Percentiles rank a stretch among this genome's conserved stretches.
Evolutionary conservation across 2,329 filamentous ascomycete genomes (phyloP).

Genomic region (Xylaria polymorpha): DNA sequence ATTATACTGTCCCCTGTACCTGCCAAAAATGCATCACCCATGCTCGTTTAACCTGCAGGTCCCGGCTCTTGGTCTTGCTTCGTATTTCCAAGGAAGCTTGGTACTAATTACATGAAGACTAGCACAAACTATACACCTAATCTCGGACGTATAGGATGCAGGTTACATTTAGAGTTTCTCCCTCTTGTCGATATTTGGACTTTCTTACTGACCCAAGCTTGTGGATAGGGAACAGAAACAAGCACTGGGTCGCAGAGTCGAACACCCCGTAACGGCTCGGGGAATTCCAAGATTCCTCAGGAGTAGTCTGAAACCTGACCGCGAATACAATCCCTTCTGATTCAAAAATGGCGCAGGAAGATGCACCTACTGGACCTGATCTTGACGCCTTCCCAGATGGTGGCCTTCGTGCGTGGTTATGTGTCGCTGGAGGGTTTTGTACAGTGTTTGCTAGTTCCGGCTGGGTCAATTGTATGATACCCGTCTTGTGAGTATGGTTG

Average conservation of each 20-base stretch:
- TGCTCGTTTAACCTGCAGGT: background rate
- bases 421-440: conserved; percentile 41
- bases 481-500: background rate
- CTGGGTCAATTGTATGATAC: conserved; percentile 40
- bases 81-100: conserved; percentile 38
- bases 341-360: conserved; percentile 19
- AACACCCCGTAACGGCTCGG: background rate
- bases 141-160: too few species aligned
- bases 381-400: conserved; percentile 36
- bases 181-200: background rate
- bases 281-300: background rate
- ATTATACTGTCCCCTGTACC: background rate
- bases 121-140: background rate
- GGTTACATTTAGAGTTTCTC: background rate
- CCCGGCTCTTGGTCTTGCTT: conserved; percentile 23
- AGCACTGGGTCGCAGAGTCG: background rate
- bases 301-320: background rate
- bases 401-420: conserved; percentile 41
- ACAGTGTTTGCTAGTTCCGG: conserved; percentile 40
- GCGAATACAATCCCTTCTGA: background rate
- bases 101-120: conserved; percentile 33
- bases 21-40: background rate
- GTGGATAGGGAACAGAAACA: background rate
- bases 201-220: too few species aligned
- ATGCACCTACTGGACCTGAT: conserved; percentile 8